phyloP scores from a whole-genome alignment of 257 asterid genomes.

The Nicotiana obtusifolia region DNA sequence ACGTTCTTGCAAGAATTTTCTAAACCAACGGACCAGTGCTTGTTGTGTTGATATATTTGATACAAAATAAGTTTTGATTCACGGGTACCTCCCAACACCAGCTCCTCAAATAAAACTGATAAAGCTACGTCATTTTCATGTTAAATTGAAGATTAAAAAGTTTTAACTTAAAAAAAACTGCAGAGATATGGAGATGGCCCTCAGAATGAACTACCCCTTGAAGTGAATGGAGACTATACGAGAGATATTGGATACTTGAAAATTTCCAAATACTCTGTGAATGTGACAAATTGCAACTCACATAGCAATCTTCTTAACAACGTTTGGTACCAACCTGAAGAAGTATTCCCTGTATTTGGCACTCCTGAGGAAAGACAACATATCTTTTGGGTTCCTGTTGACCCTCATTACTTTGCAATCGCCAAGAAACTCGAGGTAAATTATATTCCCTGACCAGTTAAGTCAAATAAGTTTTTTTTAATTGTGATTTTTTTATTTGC shows the following conservation, averaged over 20 bases:
- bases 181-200: constrained; percentile 60
- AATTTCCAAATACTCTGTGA: constrained; percentile 21
- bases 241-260: constrained; percentile 33
- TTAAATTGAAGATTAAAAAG: too few relatives aligned
- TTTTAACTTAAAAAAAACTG: not conserved
- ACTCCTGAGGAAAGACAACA: constrained; percentile 47
- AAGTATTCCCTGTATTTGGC: constrained; percentile 47
- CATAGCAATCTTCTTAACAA: constrained; percentile 38
- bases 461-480: too few relatives aligned
- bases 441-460: not conserved
- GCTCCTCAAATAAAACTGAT: too few relatives aligned
- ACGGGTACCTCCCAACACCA: too few relatives aligned
- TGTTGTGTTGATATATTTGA: too few relatives aligned
- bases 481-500: too few relatives aligned
- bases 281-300: constrained; percentile 5
- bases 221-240: constrained; percentile 48
- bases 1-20: too few relatives aligned
- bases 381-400: constrained; percentile 45
- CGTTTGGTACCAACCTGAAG: constrained; percentile 56
- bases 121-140: not conserved
- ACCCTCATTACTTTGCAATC: constrained; percentile 17
- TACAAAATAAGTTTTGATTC: too few relatives aligned
- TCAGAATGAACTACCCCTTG: constrained; percentile 37
- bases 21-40: too few relatives aligned
- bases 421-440: constrained; percentile 31